These are phyloP conservation scores for Tylopilus felleus DNA, from an alignment of 768 basidiomycete species.

Conservation along the genomic window DNA sequence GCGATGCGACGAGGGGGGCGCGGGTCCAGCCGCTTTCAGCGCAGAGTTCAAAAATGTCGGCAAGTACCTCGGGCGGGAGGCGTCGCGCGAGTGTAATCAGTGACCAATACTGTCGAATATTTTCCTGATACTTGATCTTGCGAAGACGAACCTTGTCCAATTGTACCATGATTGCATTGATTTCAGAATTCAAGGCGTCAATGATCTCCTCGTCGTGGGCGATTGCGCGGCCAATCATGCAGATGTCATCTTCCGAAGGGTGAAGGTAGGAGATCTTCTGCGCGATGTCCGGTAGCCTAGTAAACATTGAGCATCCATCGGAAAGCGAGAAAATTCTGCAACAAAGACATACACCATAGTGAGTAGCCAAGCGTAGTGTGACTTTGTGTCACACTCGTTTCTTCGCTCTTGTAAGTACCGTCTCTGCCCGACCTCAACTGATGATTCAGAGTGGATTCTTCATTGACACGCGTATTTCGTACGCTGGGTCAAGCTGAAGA, in stretches of 20 bases:
- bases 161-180: constrained; percentile 37
- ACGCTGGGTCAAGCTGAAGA: constrained; percentile 71
- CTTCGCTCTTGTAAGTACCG: constrained; percentile 19
- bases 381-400: constrained; percentile 14
- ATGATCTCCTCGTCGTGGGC: constrained; percentile 42
- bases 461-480: constrained; percentile 53
- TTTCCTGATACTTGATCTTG: constrained; percentile 40
- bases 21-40: constrained; percentile 49
- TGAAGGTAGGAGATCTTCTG: constrained; percentile 15
- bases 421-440: constrained; percentile 29
- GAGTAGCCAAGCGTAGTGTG: constrained; percentile 4
- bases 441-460: constrained; percentile 96
- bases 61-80: constrained; percentile 53
- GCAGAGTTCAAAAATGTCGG: constrained; percentile 51
- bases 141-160: constrained; percentile 42
- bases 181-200: constrained; percentile 39
- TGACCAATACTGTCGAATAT: constrained; percentile 43
- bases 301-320: background rate
- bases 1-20: constrained; percentile 52
- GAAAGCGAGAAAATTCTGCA: background rate
- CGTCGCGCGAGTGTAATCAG: constrained; percentile 54
- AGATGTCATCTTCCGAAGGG: constrained; percentile 22
- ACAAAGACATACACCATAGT: constrained; percentile 10
- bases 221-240: constrained; percentile 21
- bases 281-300: constrained; percentile 9